These are phyloP conservation scores for Coemansia sp. DNA, from an alignment of 192 early-diverging fungal genomes.

Conservation along the genomic window DNA sequence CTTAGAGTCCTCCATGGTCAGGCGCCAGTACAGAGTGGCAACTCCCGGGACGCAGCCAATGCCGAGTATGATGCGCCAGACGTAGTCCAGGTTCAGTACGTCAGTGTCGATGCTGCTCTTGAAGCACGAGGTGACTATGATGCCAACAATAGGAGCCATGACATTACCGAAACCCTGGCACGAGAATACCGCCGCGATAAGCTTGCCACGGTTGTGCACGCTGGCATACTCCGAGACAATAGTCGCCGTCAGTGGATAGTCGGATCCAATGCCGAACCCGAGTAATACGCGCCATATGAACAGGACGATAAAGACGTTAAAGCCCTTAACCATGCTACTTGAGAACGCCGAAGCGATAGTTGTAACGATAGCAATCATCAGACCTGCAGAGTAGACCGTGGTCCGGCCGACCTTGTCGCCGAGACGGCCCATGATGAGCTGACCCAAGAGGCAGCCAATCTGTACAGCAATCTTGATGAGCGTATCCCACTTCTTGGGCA, in stretches of 20 bases:
- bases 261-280: slow-evolving; percentile 93
- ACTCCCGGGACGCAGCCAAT: slow-evolving; percentile 85
- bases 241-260: slow-evolving; percentile 93
- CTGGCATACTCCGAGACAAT: slow-evolving; percentile 93
- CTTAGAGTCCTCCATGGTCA: slow-evolving; percentile 94
- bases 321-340: slow-evolving; percentile 68
- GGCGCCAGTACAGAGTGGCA: slow-evolving; percentile 86
- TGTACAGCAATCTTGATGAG: slow-evolving; percentile 87
- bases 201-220: slow-evolving; percentile 79
- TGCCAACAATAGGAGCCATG: slow-evolving; percentile 74
- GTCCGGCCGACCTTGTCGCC: slow-evolving; percentile 92
- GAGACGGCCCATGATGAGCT: slow-evolving; percentile 85
- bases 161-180: slow-evolving; percentile 95
- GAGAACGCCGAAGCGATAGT: slow-evolving; percentile 82
- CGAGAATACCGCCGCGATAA: slow-evolving; percentile 91
- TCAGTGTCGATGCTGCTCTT: slow-evolving; percentile 69
- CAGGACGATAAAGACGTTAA: slow-evolving; percentile 71
- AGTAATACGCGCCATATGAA: slow-evolving; percentile 91
- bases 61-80: slow-evolving; percentile 90
- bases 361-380: slow-evolving; percentile 89
- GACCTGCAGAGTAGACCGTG: slow-evolving; percentile 84
- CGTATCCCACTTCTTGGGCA: slow-evolving; percentile 75
- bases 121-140: slow-evolving; percentile 76
- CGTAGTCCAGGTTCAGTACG: slow-evolving; percentile 75
- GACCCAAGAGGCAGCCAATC: slow-evolving; percentile 91